Evolutionary conservation across 108 stramenopile genomes (phyloP).

Genomic region (Thalassiosira profunda): DNA sequence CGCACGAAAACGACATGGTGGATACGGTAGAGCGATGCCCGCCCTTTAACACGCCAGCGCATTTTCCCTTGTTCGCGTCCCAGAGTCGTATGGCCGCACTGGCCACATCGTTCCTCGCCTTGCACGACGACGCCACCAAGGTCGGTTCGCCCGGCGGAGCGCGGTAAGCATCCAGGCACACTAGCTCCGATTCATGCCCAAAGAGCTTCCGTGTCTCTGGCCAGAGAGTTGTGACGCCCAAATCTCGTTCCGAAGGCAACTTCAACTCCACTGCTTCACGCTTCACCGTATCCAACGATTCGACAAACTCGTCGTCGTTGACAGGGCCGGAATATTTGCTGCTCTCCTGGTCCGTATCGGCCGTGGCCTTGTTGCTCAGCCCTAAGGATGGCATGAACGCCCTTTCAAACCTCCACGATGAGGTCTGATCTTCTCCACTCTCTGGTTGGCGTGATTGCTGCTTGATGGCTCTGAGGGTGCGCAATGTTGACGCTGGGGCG

Average conservation of each 20-base stretch:
- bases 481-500: constrained; percentile 70
- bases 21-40: constrained; percentile 90
- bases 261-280: constrained; percentile 20
- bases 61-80: constrained; percentile 69
- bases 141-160: constrained; percentile 31
- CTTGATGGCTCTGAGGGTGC: constrained; percentile 47
- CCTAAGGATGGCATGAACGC: constrained; percentile 91
- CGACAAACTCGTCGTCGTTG: constrained; percentile 20
- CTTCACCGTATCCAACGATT: constrained; percentile 11
- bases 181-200: constrained; percentile 87
- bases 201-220: constrained; percentile 85
- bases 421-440: constrained; percentile 18
- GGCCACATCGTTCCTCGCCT: constrained; percentile 81
- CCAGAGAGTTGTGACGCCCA: constrained; percentile 86
- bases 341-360: constrained; percentile 42
- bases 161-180: constrained; percentile 73
- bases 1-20: constrained; percentile 79
- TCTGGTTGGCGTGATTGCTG: constrained; percentile 1
- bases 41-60: constrained; percentile 72
- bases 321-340: constrained; percentile 35
- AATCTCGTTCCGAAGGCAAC: constrained; percentile 83
- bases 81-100: constrained; percentile 84
- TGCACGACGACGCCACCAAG: constrained; percentile 84
- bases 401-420: constrained; percentile 67
- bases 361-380: constrained; percentile 86